Evolutionary conservation across 2,329 filamentous ascomycete species (phyloP).

Genomic region (Penicillium olsonii): DNA sequence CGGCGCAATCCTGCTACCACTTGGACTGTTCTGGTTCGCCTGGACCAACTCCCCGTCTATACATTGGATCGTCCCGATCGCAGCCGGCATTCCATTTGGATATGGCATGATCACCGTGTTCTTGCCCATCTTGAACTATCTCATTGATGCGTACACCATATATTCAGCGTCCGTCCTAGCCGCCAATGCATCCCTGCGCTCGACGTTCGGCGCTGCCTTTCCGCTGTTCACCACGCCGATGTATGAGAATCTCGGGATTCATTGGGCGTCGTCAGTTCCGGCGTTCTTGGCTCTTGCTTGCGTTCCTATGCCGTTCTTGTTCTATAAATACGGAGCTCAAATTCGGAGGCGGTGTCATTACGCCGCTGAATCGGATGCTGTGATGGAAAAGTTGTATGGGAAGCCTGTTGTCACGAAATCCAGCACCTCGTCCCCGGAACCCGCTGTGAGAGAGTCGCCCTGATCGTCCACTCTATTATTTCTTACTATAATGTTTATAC

Average conservation of each 20-base stretch:
- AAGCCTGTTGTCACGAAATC: background rate
- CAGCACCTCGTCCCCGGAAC: too few species aligned
- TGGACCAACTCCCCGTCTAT: slow-evolving; percentile 62
- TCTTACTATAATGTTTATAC: too few species aligned
- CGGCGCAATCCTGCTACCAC: slow-evolving; percentile 62
- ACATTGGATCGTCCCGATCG: slow-evolving; percentile 57
- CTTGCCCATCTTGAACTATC: slow-evolving; percentile 24
- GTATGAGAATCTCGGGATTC: slow-evolving; percentile 16
- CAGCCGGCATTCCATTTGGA: slow-evolving; percentile 55
- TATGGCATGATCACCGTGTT: slow-evolving; percentile 53
- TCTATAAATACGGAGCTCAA: slow-evolving; percentile 10
- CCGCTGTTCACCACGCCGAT: slow-evolving; percentile 15
- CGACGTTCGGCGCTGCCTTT: slow-evolving; percentile 11
- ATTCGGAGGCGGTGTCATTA: slow-evolving; percentile 11
- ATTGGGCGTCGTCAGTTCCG: slow-evolving; percentile 17
- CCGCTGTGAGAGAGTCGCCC: too few species aligned
- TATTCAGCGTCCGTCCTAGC: slow-evolving; percentile 17
- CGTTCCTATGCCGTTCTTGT: slow-evolving; percentile 15
- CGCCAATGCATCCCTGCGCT: slow-evolving; percentile 10
- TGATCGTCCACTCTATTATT: too few species aligned
- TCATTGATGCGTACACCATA: slow-evolving; percentile 19
- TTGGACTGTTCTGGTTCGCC: slow-evolving; percentile 69
- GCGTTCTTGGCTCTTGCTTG: slow-evolving; percentile 15
- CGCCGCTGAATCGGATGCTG: background rate
- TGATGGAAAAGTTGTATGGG: background rate